Evolutionary conservation across 208 protist genomes (phyloP), one percentile per base, ranked within the genome.

Genomic region (Acanthamoeba triangularis): DNA sequence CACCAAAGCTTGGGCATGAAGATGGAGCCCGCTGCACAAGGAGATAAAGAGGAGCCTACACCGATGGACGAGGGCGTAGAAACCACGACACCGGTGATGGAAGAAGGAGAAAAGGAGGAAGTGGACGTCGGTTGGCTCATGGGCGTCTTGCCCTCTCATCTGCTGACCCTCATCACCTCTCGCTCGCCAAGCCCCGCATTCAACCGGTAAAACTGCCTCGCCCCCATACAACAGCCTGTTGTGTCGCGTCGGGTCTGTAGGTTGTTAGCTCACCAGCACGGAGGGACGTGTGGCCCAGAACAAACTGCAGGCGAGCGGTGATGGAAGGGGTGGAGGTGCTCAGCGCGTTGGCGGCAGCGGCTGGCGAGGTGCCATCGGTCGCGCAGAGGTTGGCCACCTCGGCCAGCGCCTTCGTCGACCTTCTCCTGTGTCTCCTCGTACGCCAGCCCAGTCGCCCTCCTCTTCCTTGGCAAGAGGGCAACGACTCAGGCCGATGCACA

Each of bases 361-460:
- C 76, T 4, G 76, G 30, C 41, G 76, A 85, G 76, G 47, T 56
- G 20, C 47, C 76, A 6, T 49, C 76, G 8, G 23, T 85, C 44
- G 76, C 44, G 23, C 35, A 85, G 76, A 16, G 41, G 44, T 59
- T 85, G 41, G 76, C 47, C 37, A 18, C 47, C 25, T 85, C 76
- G 11, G 76, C 76, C 23, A 14, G 13, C 20, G 44, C 44, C 44
- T 85, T 85, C n/a, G 47, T 85, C 28, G 76, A 85, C 33, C 76
- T 85, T 18, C 76, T 85, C 18, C 76, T 85, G 8, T 85, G 76
- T 41, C 76, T 85, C 11, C 76, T 85, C 44, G 76, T 85, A 85
- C 35, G 10, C 6, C 67, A 11, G 37, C 25, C 63, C 63, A 56
- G 14, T 20, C 52, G 52, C 63, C 63, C 63, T 69, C 20, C 63